Base-by-base conservation (phyloP, 495 filamentous ascomycete genomes). In the Beverwykella pulmonaria region DNA sequence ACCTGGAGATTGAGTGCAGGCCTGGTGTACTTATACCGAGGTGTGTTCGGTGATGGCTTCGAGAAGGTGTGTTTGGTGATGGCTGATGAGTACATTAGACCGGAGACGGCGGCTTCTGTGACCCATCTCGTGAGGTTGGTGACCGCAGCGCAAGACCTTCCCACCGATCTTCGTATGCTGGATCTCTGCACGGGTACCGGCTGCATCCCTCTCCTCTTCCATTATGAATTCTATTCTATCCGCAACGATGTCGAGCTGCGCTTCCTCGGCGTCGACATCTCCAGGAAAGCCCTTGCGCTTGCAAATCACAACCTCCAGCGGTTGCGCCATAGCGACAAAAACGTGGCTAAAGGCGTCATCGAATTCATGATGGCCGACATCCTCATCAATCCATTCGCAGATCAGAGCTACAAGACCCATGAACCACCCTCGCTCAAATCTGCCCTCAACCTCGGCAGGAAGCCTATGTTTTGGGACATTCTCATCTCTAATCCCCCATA, bases 181-280 rank as follows among this genome's bases (percentile, higher is more conserved):
- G 94, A 98, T 75, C 77, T 97, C 26, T 98, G 94, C 75, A 90
- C 91, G 0, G 94, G 94, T 3, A 91, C 90, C 19, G 94, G 94
- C 27, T 98, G 94, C 75, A 96, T 98, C 64, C 78, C 92, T 0
- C 84, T 97, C 9, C 84, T 90, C 9, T 79, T 96, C 0, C 76
- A 86, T 68, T 72, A 84, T 14, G 81, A 84, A 6, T 82, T 93
- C 49, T 62, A 65, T 26, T 69, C 59, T 10, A 53, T 59, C 7
- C 69, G 64, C 49, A 46, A 47, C 3, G 7, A 36, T 22, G 3
- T 70, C 79, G 60, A 47, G 1, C 61, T 75, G 9, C 57, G 65
- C 20, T 7, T 74, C 17, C 61, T 76, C 0, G 89, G 84, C 17
- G 67, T 88, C 20, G 89, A 92, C 69, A 78, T 90, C n/a, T 87